Evolutionary conservation across 441 rosid genomes (phyloP).

Genomic region (Erodium trifolium): DNA sequence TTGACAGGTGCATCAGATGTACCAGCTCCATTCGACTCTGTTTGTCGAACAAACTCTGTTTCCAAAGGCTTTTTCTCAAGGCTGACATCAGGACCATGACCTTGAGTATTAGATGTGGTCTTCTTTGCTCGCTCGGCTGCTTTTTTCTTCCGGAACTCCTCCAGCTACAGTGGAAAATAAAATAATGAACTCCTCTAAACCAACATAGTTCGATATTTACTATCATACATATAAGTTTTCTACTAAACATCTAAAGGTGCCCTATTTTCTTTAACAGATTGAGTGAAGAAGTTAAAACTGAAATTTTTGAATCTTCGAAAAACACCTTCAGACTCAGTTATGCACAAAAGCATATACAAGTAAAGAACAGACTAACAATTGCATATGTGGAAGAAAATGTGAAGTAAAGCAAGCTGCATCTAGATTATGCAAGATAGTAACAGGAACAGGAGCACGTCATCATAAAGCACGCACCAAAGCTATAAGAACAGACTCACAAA

Average conservation of each 20-base stretch:
- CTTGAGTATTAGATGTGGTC: slow-evolving; percentile 33
- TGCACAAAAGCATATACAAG: background rate
- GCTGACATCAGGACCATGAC: slow-evolving; percentile 31
- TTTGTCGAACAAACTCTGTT: slow-evolving; percentile 27
- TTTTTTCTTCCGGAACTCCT: slow-evolving; percentile 93
- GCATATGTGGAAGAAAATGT: background rate
- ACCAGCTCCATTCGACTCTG: slow-evolving; percentile 48
- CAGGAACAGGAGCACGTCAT: too few species aligned
- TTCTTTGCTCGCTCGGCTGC: slow-evolving; percentile 83
- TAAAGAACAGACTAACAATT: background rate
- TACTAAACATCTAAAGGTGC: slow-evolving; percentile 9
- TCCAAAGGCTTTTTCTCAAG: slow-evolving; percentile 31
- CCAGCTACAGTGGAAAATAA: slow-evolving; percentile 43
- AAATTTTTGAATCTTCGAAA: slow-evolving; percentile 1
- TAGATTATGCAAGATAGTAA: background rate
- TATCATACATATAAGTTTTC: background rate
- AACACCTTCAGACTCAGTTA: background rate
- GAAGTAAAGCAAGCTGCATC: background rate
- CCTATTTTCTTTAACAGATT: background rate
- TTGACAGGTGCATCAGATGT: slow-evolving; percentile 40
- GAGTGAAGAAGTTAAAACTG: background rate
- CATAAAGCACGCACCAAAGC: too few species aligned
- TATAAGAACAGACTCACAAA: too few species aligned
- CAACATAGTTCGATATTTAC: background rate
- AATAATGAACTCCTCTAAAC: background rate